These are phyloP conservation scores for Nyctanthes arbortristis DNA, from an alignment of 257 asterid species.

Conservation along the genomic window DNA sequence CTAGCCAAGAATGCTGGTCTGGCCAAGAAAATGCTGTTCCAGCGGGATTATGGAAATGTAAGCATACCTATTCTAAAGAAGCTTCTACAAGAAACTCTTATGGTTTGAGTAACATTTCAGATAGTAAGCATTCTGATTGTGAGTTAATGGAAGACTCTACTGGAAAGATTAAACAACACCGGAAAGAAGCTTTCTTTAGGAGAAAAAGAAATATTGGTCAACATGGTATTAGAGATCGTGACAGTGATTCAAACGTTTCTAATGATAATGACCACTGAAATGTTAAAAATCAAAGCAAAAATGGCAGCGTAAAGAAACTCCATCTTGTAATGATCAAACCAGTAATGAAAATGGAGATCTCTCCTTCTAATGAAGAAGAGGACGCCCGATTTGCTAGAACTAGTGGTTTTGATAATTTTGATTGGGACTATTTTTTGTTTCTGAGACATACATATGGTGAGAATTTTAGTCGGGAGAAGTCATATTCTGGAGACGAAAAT, in stretches of 20 bases:
- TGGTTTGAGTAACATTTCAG: conserved; percentile 54
- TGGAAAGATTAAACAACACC: conserved; percentile 60
- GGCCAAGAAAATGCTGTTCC: conserved; percentile 55
- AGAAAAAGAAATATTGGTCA: conserved; percentile 46
- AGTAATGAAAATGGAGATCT: conserved; percentile 26
- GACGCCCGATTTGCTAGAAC: conserved; percentile 20
- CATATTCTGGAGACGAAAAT: conserved; percentile 22
- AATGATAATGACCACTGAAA: conserved; percentile 26
- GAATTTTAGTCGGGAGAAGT: conserved; percentile 14
- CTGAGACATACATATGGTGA: background rate
- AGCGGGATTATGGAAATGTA: conserved; percentile 74
- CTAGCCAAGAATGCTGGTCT: conserved; percentile 41
- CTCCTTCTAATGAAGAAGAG: conserved; percentile 21
- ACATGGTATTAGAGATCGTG: conserved; percentile 36
- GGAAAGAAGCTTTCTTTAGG: conserved; percentile 78
- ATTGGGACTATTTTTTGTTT: background rate
- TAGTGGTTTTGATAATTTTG: conserved; percentile 6
- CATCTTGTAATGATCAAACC: conserved; percentile 19
- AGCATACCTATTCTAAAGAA: conserved; percentile 77
- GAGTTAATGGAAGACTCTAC: conserved; percentile 68
- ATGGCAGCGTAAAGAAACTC: conserved; percentile 26
- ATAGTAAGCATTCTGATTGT: conserved; percentile 52
- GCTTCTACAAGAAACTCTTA: conserved; percentile 42
- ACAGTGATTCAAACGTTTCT: conserved; percentile 28
- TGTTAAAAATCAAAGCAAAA: conserved; percentile 26